phyloP scores from a whole-genome alignment of 2,329 filamentous ascomycete genomes.

The Calonectria hawksworthii region DNA sequence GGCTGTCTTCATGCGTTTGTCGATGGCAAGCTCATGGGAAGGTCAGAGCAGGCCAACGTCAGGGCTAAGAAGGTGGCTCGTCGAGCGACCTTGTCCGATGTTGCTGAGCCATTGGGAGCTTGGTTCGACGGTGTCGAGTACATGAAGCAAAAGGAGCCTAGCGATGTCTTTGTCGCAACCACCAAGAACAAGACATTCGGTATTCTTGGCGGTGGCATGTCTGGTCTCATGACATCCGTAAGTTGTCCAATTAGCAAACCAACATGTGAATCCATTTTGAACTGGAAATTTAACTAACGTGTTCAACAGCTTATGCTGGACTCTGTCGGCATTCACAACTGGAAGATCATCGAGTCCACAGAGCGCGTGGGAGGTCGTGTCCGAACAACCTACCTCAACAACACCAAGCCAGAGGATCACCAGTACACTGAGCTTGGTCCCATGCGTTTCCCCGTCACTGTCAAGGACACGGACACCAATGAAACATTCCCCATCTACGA shows the following conservation, averaged over 20 bases:
- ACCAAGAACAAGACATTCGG: conserved; percentile 44
- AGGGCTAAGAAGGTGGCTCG: conserved; percentile 40
- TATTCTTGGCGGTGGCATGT: conserved; percentile 57
- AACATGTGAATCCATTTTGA: neutral
- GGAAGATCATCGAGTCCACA: conserved; percentile 60
- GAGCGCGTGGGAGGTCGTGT: conserved; percentile 59
- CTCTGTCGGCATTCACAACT: conserved; percentile 58
- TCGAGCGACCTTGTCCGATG: conserved; percentile 77
- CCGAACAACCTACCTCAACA: conserved; percentile 58
- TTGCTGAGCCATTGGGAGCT: conserved; percentile 55
- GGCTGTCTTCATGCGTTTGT: conserved; percentile 59
- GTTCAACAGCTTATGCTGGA: conserved; percentile 51
- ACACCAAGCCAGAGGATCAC: conserved; percentile 46
- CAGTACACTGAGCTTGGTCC: conserved; percentile 76
- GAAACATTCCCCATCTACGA: conserved; percentile 71
- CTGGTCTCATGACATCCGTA: conserved; percentile 42
- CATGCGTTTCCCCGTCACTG: conserved; percentile 73
- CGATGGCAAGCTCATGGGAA: conserved; percentile 51
- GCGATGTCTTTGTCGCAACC: conserved; percentile 35
- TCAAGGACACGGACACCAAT: conserved; percentile 64
- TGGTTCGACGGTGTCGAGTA: conserved; percentile 47
- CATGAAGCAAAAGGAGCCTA: conserved; percentile 41
- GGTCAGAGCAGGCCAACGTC: conserved; percentile 53
- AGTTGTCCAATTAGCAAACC: neutral
- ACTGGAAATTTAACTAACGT: neutral